Evolutionary conservation across 768 basidiomycete species (phyloP).

Genomic region (Leucogyrophana mollusca): DNA sequence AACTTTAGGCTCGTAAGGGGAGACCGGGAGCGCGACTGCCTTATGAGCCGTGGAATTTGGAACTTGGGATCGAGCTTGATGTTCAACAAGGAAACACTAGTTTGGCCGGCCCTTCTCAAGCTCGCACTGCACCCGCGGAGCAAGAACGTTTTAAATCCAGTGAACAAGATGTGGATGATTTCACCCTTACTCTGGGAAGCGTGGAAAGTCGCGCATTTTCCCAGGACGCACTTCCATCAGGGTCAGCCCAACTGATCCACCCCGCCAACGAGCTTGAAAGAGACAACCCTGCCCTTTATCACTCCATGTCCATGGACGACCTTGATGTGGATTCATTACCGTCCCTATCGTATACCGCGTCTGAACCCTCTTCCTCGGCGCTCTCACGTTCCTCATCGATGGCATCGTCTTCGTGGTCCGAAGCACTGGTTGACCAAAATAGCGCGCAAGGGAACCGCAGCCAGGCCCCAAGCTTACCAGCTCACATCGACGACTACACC

Average conservation of each 20-base stretch:
- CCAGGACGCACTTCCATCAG: not conserved
- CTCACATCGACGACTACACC: slow-evolving; percentile 6
- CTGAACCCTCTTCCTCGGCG: slow-evolving; percentile 32
- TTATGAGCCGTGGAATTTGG: slow-evolving; percentile 40
- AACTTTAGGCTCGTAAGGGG: slow-evolving; percentile 38
- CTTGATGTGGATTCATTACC: slow-evolving; percentile 32
- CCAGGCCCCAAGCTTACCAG: slow-evolving; percentile 6
- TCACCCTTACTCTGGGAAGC: slow-evolving; percentile 1
- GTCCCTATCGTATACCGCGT: slow-evolving; percentile 29
- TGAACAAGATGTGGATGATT: not conserved
- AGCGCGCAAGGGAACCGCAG: slow-evolving; percentile 13
- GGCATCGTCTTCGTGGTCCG: slow-evolving; percentile 32
- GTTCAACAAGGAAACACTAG: slow-evolving; percentile 4
- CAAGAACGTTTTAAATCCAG: not conserved
- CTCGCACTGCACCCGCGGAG: not conserved
- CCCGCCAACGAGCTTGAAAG: too few species aligned
- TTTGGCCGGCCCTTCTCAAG: not conserved
- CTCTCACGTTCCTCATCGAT: slow-evolving; percentile 44
- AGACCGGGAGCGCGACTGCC: slow-evolving; percentile 42
- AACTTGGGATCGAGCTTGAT: slow-evolving; percentile 16
- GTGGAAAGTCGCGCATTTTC: slow-evolving; percentile 1
- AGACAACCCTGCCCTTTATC: slow-evolving; percentile 7
- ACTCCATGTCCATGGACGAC: slow-evolving; percentile 19
- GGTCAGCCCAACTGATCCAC: too few species aligned
- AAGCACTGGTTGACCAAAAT: slow-evolving; percentile 17